phyloP scores from a whole-genome alignment of 2,329 filamentous ascomycete species.

The Aspergillus fructus region DNA sequence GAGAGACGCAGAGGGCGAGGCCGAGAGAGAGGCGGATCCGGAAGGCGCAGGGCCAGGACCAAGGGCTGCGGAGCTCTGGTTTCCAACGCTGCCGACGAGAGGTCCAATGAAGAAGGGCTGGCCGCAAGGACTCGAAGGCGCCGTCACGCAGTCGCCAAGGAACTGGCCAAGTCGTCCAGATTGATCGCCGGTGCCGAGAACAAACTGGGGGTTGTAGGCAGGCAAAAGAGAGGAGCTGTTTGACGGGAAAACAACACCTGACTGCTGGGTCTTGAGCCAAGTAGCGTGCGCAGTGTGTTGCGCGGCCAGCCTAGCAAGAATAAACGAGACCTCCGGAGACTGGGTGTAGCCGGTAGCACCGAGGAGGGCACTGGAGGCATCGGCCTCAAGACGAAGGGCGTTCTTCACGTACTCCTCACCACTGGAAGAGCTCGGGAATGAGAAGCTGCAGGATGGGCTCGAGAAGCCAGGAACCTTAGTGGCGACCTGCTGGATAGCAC shows the following conservation, averaged over 20 bases:
- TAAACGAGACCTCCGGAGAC: conserved; percentile 30
- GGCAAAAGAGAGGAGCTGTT: conserved; percentile 23
- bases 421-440: conserved; percentile 16
- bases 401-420: conserved; percentile 19
- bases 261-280: conserved; percentile 21
- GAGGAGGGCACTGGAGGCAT: conserved; percentile 25
- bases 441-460: conserved; percentile 24
- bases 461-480: conserved; percentile 17
- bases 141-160: conserved; percentile 22
- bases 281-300: conserved; percentile 25
- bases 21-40: background rate
- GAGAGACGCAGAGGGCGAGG: background rate
- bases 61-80: conserved; percentile 7
- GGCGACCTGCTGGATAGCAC: conserved; percentile 24
- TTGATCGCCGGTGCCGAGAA: conserved; percentile 20
- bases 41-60: background rate
- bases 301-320: conserved; percentile 28
- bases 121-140: conserved; percentile 23
- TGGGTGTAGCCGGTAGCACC: conserved; percentile 29
- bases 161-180: conserved; percentile 26
- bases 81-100: conserved; percentile 21
- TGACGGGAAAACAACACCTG: conserved; percentile 16
- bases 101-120: conserved; percentile 23
- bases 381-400: conserved; percentile 23
- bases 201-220: conserved; percentile 24